Percentiles rank a stretch among this genome's conserved stretches.
Evolutionary conservation across 129 eudicot species (phyloP).

Genomic region (Chrysanthemum lavandulifolium): DNA sequence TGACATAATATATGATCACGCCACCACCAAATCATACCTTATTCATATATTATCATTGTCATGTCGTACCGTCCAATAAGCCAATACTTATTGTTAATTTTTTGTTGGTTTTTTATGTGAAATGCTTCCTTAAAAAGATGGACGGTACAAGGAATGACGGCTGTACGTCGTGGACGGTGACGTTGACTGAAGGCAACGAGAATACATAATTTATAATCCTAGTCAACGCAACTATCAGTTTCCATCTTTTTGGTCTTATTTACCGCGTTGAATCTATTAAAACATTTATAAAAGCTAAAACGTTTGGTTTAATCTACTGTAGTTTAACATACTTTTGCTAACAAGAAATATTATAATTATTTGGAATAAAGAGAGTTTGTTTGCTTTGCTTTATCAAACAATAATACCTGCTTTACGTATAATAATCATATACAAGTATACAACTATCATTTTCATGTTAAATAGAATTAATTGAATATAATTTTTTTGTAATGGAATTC

Average conservation of each 20-base stretch:
- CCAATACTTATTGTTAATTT: neutral
- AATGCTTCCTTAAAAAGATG: neutral
- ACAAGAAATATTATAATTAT: too few species aligned
- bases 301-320: neutral
- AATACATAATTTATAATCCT: neutral
- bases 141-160: conserved; percentile 4
- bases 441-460: too few species aligned
- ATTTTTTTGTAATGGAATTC: too few species aligned
- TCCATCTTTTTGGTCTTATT: neutral
- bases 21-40: too few species aligned
- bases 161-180: conserved; percentile 14
- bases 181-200: conserved; percentile 1
- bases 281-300: neutral
- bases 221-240: conserved; percentile 12
- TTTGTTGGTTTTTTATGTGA: neutral
- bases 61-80: neutral
- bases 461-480: too few species aligned
- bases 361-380: too few species aligned
- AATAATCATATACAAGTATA: too few species aligned
- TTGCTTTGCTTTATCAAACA: too few species aligned
- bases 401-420: too few species aligned
- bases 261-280: neutral
- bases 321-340: too few species aligned
- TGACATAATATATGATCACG: too few species aligned
- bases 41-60: too few species aligned